Conservation (phyloP, 2,329 filamentous ascomycete species). For the Diaporthe ilicicola region DNA sequence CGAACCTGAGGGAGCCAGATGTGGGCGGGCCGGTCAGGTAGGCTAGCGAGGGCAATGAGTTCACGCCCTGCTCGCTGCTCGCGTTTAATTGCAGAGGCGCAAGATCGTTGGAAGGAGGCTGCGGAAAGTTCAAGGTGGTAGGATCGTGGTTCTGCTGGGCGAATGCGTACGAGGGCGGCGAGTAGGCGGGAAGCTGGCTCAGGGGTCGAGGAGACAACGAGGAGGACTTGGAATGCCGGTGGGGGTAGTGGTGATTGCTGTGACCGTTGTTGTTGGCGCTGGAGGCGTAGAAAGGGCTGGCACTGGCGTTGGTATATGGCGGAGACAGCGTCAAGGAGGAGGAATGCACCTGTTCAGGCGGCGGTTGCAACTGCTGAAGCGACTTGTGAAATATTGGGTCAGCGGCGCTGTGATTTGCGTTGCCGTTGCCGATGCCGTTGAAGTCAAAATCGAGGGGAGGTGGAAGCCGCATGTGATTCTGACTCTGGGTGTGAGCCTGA, state of each 20-base stretch:
- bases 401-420: not conserved
- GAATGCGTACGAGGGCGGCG: conserved; percentile 47
- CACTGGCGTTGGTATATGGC: conserved; percentile 29
- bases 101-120: conserved; percentile 49
- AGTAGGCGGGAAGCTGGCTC: conserved; percentile 42
- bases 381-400: conserved; percentile 22
- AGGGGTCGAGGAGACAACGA: conserved; percentile 36
- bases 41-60: conserved; percentile 53
- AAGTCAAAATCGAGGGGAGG: conserved; percentile 38
- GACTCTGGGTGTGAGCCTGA: conserved; percentile 43
- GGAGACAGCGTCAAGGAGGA: conserved; percentile 32
- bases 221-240: conserved; percentile 26
- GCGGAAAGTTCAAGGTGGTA: conserved; percentile 43
- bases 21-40: conserved; percentile 45
- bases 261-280: conserved; percentile 19
- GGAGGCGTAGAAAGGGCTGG: conserved; percentile 19
- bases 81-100: conserved; percentile 51
- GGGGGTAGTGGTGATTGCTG: conserved; percentile 19
- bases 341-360: conserved; percentile 34
- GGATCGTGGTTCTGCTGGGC: conserved; percentile 43
- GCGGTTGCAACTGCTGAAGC: conserved; percentile 34
- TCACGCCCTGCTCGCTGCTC: conserved; percentile 38
- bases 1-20: conserved; percentile 36
- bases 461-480: conserved; percentile 55
- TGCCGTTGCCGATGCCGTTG: conserved; percentile 20